These are phyloP conservation scores for Casuarina cunninghamiana DNA, from an alignment of 306 rosid species.

Conservation along the genomic window DNA sequence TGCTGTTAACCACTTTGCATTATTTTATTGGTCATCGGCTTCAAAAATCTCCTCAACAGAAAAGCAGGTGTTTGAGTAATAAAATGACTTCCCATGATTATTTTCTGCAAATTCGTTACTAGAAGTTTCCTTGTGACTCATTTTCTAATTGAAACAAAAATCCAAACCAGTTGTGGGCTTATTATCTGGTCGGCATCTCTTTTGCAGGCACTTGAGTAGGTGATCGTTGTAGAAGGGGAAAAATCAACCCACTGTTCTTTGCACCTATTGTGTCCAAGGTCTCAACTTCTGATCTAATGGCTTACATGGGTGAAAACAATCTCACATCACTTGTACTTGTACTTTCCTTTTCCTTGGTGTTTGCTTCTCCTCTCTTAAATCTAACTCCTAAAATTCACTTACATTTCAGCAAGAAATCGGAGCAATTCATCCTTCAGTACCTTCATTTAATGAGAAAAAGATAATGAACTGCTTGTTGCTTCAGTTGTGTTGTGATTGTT, in stretches of 20 bases:
- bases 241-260: not conserved
- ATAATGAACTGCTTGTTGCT: not conserved
- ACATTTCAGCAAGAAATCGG: not conserved
- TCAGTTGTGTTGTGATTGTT: not conserved
- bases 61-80: not conserved
- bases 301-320: not conserved
- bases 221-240: not conserved
- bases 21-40: not conserved
- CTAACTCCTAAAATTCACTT: not conserved
- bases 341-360: not conserved
- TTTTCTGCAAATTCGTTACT: not conserved
- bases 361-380: not conserved
- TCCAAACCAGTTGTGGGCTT: not conserved
- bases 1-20: not conserved
- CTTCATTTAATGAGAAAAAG: not conserved
- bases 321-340: not conserved
- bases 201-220: not conserved
- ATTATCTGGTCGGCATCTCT: not conserved
- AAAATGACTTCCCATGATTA: not conserved
- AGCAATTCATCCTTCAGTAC: not conserved
- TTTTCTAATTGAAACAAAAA: not conserved
- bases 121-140: not conserved
- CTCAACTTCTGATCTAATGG: not conserved
- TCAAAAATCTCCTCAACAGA: not conserved
- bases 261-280: not conserved